These are phyloP conservation scores for Acer campestre DNA, from an alignment of 345 rosid species.

Conservation along the genomic window DNA sequence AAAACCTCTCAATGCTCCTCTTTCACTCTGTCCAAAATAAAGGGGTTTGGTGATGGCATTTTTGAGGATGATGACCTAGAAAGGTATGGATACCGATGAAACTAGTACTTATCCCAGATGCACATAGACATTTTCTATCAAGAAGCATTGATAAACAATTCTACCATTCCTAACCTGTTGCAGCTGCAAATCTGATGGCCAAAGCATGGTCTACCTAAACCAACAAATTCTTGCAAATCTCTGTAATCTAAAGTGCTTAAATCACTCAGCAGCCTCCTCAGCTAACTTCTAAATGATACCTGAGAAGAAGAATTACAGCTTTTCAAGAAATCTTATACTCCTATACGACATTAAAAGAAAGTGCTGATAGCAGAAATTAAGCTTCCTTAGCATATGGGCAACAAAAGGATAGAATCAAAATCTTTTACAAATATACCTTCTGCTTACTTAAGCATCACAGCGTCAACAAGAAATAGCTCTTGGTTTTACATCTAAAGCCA, in stretches of 20 bases:
- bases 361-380: not conserved
- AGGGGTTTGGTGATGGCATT: no score
- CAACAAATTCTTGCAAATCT: not conserved
- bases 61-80: no score
- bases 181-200: not conserved
- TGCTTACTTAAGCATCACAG: not conserved
- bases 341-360: not conserved
- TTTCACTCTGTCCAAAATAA: no score
- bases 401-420: not conserved
- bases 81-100: no score
- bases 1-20: no score
- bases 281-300: not conserved
- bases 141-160: no score
- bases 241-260: no score
- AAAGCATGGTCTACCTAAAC: not conserved
- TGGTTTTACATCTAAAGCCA: not conserved
- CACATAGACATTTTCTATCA: no score
- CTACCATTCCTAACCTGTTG: no score
- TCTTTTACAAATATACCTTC: not conserved
- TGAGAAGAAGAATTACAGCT: constrained; percentile 1
- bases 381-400: not conserved
- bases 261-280: not conserved
- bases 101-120: no score
- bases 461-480: no score
- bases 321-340: not conserved